These are phyloP conservation scores for Ceraceosorus bombacis DNA, from an alignment of 1,284 basidiomycete genomes.

Conservation along the genomic window DNA sequence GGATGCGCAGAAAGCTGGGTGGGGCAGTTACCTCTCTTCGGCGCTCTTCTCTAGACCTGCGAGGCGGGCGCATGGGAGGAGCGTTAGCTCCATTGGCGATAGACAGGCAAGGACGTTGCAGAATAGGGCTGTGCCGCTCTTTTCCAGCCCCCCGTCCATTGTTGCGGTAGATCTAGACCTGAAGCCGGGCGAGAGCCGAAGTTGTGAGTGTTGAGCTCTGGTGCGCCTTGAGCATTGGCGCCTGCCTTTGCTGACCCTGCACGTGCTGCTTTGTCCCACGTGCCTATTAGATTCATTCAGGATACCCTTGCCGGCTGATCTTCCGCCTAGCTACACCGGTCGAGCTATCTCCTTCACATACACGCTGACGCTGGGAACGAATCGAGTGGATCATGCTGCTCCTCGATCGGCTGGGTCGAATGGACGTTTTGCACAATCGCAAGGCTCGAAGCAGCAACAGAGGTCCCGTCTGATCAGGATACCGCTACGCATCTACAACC, in stretches of 20 bases:
- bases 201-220: conserved; percentile 57
- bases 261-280: background rate
- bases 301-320: conserved; percentile 54
- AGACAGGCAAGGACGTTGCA: conserved; percentile 41
- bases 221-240: too few relatives aligned
- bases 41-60: conserved; percentile 7
- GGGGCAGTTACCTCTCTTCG: conserved; percentile 11
- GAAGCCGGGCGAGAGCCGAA: conserved; percentile 68
- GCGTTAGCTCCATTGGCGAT: conserved; percentile 60
- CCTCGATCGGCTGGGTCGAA: background rate
- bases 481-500: conserved; percentile 76
- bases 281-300: conserved; percentile 19
- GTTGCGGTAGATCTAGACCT: conserved; percentile 72
- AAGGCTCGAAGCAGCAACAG: conserved; percentile 42
- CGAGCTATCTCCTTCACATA: conserved; percentile 77
- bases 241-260: too few relatives aligned
- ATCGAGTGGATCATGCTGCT: conserved; percentile 51
- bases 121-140: conserved; percentile 62
- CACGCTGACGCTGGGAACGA: conserved; percentile 76
- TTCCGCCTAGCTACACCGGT: conserved; percentile 85
- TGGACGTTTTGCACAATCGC: background rate
- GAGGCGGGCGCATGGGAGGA: conserved; percentile 37
- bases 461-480: conserved; percentile 75
- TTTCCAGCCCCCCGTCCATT: conserved; percentile 73
- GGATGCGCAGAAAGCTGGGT: conserved; percentile 9